Evolutionary conservation across 2,329 filamentous ascomycete genomes (phyloP), one percentile per base, ranked within the genome.

Genomic region (Paecilomyces sp.): DNA sequence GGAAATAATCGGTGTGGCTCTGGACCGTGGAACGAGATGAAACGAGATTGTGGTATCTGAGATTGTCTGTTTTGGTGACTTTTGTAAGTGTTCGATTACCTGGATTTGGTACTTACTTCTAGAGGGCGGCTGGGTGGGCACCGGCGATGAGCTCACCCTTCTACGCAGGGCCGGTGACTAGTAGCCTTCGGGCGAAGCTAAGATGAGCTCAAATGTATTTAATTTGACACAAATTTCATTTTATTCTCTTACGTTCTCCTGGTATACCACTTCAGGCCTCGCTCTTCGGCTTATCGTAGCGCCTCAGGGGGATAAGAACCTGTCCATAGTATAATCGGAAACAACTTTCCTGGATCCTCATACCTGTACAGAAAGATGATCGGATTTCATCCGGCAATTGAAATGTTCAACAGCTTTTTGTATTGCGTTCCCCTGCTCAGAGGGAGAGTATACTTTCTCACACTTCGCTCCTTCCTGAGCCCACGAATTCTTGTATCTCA

Each of bases 151-250:
- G 63, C 65, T 67, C 63, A 60, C 65, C 62, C 64, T 67, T 67
- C 62, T 67, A 59, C 63, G 62, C 58, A 67, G 65, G 62, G 64
- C 56, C 61, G 62, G 65, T 67, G 63, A 67, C 60, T 66, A 67
- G 63, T 67, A 66, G 58, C 64, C 61, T 62, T 59, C 31, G 55
- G 56, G 64, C 62, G 64, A 64, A 65, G 62, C 63, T 59, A 66
- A 64, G 64, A 62, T 57, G 58, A 63, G 58, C 61, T 62, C 59
- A 59, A n/a, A 59, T 57, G 34, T 57, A 57, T 30, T 30, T 57
- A 57, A 36, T 36, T 3, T 36, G 33, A 36, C 33, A 36, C 33
- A 36, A 36, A 15, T 9, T 36, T 36, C 33, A 36, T 36, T 36
- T 36, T 36, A 3, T 36, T 9, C 33, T 36, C 33, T 36, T 36